Evolutionary conservation across 352 stramenopile genomes (phyloP), one percentile per base, ranked within the genome.

Genomic region (Globisporangium parvum): DNA sequence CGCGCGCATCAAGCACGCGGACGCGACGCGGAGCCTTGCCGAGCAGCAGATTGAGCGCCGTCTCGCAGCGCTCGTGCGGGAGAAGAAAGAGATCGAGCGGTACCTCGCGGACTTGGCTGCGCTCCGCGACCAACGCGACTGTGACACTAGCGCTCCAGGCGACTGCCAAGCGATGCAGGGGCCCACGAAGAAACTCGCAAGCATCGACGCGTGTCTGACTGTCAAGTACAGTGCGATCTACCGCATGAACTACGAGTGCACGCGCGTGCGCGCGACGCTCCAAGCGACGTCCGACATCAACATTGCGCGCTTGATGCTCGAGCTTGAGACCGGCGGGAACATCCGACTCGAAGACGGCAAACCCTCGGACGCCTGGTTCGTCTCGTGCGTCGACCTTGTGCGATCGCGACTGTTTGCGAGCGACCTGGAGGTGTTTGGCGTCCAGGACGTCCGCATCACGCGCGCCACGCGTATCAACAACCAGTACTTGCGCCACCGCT

Each of bases 281-380:
- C 69, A 75, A 24, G 71, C 72, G 40, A 65, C 76, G 9, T 83
- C 75, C 2, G 81, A 96, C 40, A 73, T 86, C 35, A 89, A 82
- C 46, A 90, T 96, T 37, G 73, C 77, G 23, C 70, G 88, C 10
- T 58, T 97, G 26, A 65, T 96, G 47, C 53, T 97, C 31, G 90
- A 97, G 62, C 71, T 97, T 15, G 83, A 96, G 39, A 97, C 87
- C 6, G 90, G 89, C 15, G 90, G 89, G 0, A 97, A 97, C 49
- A 93, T 97, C 50, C 81, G 87, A 0, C 65, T 97, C 10, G 89
- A 97, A 58, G 89, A 97, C 45, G 90, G 88, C 0, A 91, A 76
- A 23, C 67, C 77, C 0, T 68, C 67, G 0, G 88, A 97, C 47
- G 71, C 86, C 5, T 97, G 89, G 88, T 95, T 87, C 41, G 63